phyloP scores from a whole-genome alignment of 345 rosid genomes.

The rapeseed (Brassica napus) region DNA sequence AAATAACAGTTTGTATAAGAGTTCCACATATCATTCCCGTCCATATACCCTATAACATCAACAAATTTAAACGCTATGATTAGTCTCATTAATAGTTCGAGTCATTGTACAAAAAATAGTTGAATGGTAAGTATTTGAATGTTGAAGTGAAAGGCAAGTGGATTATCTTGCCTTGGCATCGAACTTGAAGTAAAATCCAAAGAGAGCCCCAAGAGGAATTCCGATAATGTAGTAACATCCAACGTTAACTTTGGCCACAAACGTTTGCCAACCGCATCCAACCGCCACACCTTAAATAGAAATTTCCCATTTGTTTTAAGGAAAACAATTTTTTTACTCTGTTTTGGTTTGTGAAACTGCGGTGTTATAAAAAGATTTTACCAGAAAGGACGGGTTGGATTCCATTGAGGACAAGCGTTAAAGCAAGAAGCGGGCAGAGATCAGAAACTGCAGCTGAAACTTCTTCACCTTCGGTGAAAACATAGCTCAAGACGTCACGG shows the following conservation, averaged over 20 bases:
- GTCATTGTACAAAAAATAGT: background rate
- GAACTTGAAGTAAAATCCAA: constrained; percentile 63
- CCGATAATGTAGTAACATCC: constrained; percentile 78
- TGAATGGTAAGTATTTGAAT: background rate
- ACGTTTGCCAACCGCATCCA: constrained; percentile 86
- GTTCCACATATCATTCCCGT: constrained; percentile 73
- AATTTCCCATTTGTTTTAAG: background rate
- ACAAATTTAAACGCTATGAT: background rate
- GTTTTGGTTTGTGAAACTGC: background rate
- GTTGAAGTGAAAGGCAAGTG: background rate
- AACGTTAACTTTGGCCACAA: constrained; percentile 71
- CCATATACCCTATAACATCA: constrained; percentile 64
- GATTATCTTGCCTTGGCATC: constrained; percentile 64
- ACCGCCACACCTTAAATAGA: constrained; percentile 64
- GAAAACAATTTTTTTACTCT: background rate
- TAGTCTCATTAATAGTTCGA: background rate
- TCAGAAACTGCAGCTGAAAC: constrained; percentile 72
- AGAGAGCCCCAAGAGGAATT: constrained; percentile 57
- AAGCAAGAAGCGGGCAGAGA: constrained; percentile 64
- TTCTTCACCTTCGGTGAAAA: constrained; percentile 59
- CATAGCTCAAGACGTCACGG: constrained; percentile 57
- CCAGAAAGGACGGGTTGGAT: constrained; percentile 77
- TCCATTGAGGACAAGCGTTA: constrained; percentile 70
- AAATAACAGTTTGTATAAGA: constrained; percentile 54
- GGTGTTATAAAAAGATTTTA: constrained; percentile 20